Conservation (phyloP, 768 basidiomycete species). For the Trametes villosa region DNA sequence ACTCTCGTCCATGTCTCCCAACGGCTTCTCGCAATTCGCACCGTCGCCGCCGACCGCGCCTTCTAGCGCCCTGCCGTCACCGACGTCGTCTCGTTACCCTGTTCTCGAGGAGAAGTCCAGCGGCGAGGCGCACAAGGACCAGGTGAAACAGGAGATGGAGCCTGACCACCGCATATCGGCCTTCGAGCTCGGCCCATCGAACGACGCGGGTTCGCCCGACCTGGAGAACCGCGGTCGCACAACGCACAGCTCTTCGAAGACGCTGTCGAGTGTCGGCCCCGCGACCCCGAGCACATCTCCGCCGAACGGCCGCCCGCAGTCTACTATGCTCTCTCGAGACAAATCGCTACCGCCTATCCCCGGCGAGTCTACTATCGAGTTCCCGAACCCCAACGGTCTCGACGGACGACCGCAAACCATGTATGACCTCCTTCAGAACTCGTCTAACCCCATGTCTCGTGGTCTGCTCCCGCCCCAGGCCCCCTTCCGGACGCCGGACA, state of each 20-base stretch:
- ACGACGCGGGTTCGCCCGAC: constrained; percentile 29
- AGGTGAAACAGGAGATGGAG: constrained; percentile 46
- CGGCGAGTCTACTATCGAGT: constrained; percentile 42
- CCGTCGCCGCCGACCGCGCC: constrained; percentile 78
- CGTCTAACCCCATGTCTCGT: constrained; percentile 37
- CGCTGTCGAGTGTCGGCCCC: constrained; percentile 27
- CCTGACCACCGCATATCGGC: constrained; percentile 40
- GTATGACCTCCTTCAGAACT: constrained; percentile 56
- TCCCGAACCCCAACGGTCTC: constrained; percentile 29
- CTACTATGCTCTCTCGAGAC: constrained; percentile 52
- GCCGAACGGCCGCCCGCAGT: constrained; percentile 23
- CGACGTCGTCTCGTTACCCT: constrained; percentile 70
- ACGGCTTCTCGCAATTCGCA: constrained; percentile 58
- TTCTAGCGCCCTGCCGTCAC: constrained; percentile 76
- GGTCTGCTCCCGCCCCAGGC: constrained; percentile 66
- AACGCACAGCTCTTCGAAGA: constrained; percentile 31
- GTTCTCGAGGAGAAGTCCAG: constrained; percentile 55
- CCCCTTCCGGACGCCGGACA: constrained; percentile 60
- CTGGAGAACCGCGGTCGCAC: constrained; percentile 29
- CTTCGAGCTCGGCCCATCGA: constrained; percentile 36
- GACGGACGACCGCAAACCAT: constrained; percentile 68
- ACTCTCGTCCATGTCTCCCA: constrained; percentile 60
- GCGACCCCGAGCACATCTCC: constrained; percentile 27
- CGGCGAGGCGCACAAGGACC: constrained; percentile 48
- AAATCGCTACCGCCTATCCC: constrained; percentile 83